Percentiles rank a stretch among this genome's conserved stretches.
phyloP scores from a whole-genome alignment of 805 yeast genomes.

The Candida tammaniensis region DNA sequence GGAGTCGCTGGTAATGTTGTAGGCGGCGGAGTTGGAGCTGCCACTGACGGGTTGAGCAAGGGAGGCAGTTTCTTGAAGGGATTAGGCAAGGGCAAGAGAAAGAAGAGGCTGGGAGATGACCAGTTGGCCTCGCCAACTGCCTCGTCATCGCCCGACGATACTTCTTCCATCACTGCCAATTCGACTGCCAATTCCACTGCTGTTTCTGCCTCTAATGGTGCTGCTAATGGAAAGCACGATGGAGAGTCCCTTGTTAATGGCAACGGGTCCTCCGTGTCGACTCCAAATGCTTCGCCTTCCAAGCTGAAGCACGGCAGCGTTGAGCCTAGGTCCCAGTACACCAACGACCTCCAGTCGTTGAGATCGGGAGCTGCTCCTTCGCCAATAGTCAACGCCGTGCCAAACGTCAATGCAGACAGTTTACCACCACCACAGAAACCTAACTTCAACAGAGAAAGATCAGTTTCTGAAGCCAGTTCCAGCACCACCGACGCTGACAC shows the following conservation, averaged over 20 bases:
- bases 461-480: slow-evolving; percentile 23
- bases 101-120: slow-evolving; percentile 16
- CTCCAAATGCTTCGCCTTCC: slow-evolving; percentile 6
- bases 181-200: slow-evolving; percentile 3
- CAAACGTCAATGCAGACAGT: slow-evolving; percentile 28
- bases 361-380: slow-evolving; percentile 27
- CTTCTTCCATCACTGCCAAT: background rate
- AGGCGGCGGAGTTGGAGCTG: slow-evolving; percentile 44
- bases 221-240: slow-evolving; percentile 3
- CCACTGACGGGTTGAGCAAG: slow-evolving; percentile 45
- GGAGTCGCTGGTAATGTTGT: slow-evolving; percentile 34
- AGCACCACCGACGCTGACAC: slow-evolving; percentile 17
- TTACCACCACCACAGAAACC: slow-evolving; percentile 42
- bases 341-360: slow-evolving; percentile 33
- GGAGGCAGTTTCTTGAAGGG: slow-evolving; percentile 44
- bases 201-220: slow-evolving; percentile 3
- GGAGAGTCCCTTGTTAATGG: slow-evolving; percentile 8
- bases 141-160: background rate
- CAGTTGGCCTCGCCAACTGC: no score
- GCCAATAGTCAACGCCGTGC: slow-evolving; percentile 21
- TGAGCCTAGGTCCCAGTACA: slow-evolving; percentile 15
- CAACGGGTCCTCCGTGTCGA: slow-evolving; percentile 1
- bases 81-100: slow-evolving; percentile 21
- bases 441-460: slow-evolving; percentile 18
- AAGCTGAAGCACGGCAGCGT: background rate